Base-by-base conservation (phyloP, 768 basidiomycete species). In the Xanthoconium purpureum region DNA sequence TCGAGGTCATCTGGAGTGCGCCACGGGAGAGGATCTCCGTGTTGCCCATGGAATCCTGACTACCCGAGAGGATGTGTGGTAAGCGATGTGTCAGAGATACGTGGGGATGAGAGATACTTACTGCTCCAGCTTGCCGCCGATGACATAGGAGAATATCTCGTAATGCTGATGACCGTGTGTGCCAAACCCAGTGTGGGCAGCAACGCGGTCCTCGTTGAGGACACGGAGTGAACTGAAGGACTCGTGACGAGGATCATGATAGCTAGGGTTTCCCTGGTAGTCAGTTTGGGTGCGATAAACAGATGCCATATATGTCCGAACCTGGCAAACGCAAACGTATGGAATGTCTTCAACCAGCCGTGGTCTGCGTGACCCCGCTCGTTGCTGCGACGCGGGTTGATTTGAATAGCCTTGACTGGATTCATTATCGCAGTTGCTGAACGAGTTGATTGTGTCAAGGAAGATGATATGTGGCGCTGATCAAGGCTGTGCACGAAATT, bases 141-240 rank as follows among this genome's bases (percentile, higher is more conserved):
- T 83, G 53, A 95, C 76, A 67, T 97, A 96, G 1, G 87, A 88
- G 75, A 94, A 97, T 58, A 97, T 98, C 65, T 97, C 94, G 61
- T 91, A 91, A 68, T 91, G 88, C 33, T 83, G 78, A 66, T 95
- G 93, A 7, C 80, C 78, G 71, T 94, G 91, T 0, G 85, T 88
- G 3, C 91, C 93, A 60, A 98, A 98, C 0, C 96, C 96, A 17
- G 83, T 86, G 17, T 73, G 65, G 7, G 88, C 74, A 5, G 79
- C 80, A 39, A 95, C 89, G n/a, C 91, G 85, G 63, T 94, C 92
- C 71, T 97, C 94, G 74, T 97, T 97, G 71, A 98, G 87, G 36
- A 98, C 91, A 10, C 94, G 83, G 1, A 98, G 81, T 15, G 83
- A 64, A 2, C 94, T 91, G 60, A 84, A 95, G 2, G 75, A 72